Evolutionary conservation across 2,329 filamentous ascomycete species (phyloP), one percentile per base, ranked within the genome.

Genomic region (Colletotrichum spaethianum): DNA sequence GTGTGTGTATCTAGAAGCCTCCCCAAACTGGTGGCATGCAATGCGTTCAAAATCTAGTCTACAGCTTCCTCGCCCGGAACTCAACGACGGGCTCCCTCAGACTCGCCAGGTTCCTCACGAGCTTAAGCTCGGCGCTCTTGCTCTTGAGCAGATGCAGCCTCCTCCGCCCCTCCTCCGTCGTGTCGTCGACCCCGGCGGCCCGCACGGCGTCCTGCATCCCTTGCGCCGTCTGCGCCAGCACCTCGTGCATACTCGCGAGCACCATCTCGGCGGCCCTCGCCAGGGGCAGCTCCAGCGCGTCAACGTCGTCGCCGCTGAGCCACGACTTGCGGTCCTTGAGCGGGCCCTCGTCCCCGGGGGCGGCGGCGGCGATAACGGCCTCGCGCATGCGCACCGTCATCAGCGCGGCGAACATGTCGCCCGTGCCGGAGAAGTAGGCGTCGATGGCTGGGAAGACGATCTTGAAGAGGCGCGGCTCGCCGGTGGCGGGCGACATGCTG

Each of bases 321-420:
- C 96, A 99, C 73, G 91, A 91, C 7, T 84, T 82, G 2, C 82
- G 88, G 9, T 84, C 80, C 20, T 86, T 82, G 4, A 97, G 83
- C 3, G 79, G 53, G 8, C 8, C n/a, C 42, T 53, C 28, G 1
- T 23, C 61, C 14, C 12, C 60, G 14, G 33, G n/a, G 44, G n/a
- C 33, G 33, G 9, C 20, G 40, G 46, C 9, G 23, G 78, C 83
- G 63, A 85, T 82, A 1, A 94, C 93, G 33, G 94, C 95, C 85
- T 98, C 94, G 70, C 96, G 92, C 78, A 99, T 91, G 38, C 96
- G 91, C 50, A 94, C 94, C 1, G 98, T 91, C 79, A 94, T 95
- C 56, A 99, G 87, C 9, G 96, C 96, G 38, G 95, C 96, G 79
- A 99, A 98, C 96, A 99, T 98, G 84, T 99, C 96, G 57, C 96